Conservation (phyloP, 2,329 filamentous ascomycete genomes). For the Escovopsis sp. region DNA sequence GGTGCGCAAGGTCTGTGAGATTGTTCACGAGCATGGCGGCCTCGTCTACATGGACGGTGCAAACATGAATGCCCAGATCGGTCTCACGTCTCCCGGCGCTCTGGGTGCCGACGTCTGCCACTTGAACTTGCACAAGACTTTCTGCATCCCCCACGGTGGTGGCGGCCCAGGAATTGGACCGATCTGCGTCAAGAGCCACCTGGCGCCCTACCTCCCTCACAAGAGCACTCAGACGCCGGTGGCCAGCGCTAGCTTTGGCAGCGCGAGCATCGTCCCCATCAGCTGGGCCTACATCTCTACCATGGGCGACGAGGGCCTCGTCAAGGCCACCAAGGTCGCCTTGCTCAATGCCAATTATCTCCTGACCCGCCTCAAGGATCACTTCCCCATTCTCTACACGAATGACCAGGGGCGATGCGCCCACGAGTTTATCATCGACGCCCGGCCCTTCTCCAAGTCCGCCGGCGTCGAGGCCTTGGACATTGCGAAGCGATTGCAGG, state of each 20-base stretch:
- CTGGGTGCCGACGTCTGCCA: conserved; percentile 96
- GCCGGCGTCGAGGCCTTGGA: conserved; percentile 84
- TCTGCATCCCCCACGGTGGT: conserved; percentile 93
- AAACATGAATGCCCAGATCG: conserved; percentile 98
- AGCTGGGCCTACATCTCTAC: conserved; percentile 91
- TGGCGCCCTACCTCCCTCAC: conserved; percentile 50
- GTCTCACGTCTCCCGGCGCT: conserved; percentile 83
- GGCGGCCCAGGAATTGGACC: conserved; percentile 89
- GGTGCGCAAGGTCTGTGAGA: conserved; percentile 69
- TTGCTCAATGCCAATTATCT: conserved; percentile 98
- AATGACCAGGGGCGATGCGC: conserved; percentile 79
- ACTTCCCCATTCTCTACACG: conserved; percentile 89
- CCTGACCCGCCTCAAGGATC: conserved; percentile 66
- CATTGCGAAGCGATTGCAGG: conserved; percentile 89
- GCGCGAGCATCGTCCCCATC: conserved; percentile 84
- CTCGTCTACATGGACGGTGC: conserved; percentile 98
- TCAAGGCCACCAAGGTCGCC: conserved; percentile 79
- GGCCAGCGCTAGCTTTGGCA: conserved; percentile 72
- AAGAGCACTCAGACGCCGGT: conserved; percentile 39
- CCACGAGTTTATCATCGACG: conserved; percentile 93
- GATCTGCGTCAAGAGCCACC: conserved; percentile 76
- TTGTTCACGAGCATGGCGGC: conserved; percentile 77
- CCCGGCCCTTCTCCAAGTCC: conserved; percentile 68
- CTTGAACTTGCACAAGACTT: conserved; percentile 95
- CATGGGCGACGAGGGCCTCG: conserved; percentile 71